Evolutionary conservation across 768 basidiomycete genomes (phyloP), one percentile per base, ranked within the genome.

Genomic region (Pleurotus citrinopileatus): DNA sequence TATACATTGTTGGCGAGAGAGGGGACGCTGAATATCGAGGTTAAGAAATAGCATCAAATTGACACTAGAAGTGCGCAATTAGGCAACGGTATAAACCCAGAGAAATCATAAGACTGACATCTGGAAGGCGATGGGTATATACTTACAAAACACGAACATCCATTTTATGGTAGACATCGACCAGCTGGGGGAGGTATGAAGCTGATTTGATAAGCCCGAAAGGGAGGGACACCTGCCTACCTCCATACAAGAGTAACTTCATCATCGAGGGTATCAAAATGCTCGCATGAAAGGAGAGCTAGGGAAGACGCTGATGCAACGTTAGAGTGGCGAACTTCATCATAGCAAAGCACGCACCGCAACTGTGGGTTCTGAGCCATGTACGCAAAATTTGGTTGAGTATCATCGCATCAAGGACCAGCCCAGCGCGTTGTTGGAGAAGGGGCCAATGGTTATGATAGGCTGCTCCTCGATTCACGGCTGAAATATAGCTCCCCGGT

Each of bases 1-100:
- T n/a, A 51, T 51, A 34, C 48, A 51, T 25, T 51, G 48, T 2
- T 37, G 15, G 10, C 34, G 34, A 15, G 48, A 51, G 19, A 36
- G 34, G 10, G 48, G 48, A 19, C 10, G 22, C 27, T 51, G n/a
- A 36, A 37, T 6, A 4, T 37, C 32, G 5, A 51, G 48, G 0
- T 7, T 10, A 9, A 51, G 13, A 32, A 51, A 37, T 17, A 51
- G 34, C 20, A 17, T 9, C 43, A 20, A 6, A 8, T 28, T 32
- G 25, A 37, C 22, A 4, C 29, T 36, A 10, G 13, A n/a, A 34
- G 20, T 7, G 10, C 12, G 25, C 23, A 9, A 26, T 34, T 34
- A 9, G 22, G 25, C 26, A 23, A 37, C 15, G 9, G 17, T 36
- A n/a, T n/a, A 40, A 22, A 36, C 7, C 13, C 19, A 32, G n/a